Percentiles rank a stretch among this genome's conserved stretches.
These are phyloP conservation scores for Tulasnella sp. DNA, from an alignment of 768 basidiomycete species.

Conservation along the genomic window DNA sequence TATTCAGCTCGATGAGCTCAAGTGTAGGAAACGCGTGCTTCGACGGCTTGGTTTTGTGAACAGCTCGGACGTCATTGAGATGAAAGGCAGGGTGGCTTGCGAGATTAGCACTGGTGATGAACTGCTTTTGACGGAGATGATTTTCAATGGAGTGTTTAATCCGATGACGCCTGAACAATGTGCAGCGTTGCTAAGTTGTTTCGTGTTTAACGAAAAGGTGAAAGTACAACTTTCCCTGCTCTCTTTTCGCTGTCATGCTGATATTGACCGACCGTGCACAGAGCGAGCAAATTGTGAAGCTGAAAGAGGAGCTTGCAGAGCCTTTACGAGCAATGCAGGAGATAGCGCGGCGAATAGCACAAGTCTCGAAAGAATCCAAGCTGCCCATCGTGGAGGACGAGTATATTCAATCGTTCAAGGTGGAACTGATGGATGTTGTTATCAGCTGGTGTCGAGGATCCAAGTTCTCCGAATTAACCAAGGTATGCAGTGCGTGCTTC, in stretches of 20 bases:
- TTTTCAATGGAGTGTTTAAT: constrained; percentile 97
- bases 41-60: constrained; percentile 86
- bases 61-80: constrained; percentile 84
- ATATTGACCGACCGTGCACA: constrained; percentile 29
- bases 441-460: constrained; percentile 98
- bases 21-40: constrained; percentile 86
- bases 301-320: constrained; percentile 88
- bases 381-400: constrained; percentile 82
- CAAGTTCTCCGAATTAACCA: constrained; percentile 91
- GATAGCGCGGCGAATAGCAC: constrained; percentile 89
- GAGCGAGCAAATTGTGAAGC: constrained; percentile 77
- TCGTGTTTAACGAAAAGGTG: constrained; percentile 96
- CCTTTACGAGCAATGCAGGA: constrained; percentile 95
- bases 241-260: neutral
- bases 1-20: constrained; percentile 92
- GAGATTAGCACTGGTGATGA: constrained; percentile 98
- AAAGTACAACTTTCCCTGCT: constrained; percentile 22
- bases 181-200: constrained; percentile 90
- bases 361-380: constrained; percentile 90
- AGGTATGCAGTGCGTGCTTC: constrained; percentile 39
- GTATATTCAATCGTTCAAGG: constrained; percentile 94
- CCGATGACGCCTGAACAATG: constrained; percentile 80
- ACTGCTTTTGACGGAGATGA: constrained; percentile 86
- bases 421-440: constrained; percentile 97
- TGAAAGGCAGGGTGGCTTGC: constrained; percentile 96